Evolutionary conservation across 2,329 filamentous ascomycete species (phyloP).

Genomic region (Fusarium pininemorale): DNA sequence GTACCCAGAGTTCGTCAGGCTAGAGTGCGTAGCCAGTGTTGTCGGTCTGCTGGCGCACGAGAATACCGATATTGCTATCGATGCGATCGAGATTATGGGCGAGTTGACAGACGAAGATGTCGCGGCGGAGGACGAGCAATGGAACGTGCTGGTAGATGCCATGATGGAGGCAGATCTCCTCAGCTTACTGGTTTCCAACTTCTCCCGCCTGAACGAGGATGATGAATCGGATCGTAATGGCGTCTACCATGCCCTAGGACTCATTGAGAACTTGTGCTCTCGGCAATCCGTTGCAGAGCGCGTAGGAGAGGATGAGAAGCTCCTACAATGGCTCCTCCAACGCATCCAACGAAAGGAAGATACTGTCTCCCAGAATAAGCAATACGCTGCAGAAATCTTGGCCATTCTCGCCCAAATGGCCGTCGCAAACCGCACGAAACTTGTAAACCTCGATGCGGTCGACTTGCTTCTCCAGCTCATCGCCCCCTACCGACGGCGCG

Average conservation of each 20-base stretch:
- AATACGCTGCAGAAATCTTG: conserved; percentile 91
- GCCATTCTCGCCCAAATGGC: conserved; percentile 88
- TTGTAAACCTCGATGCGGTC: conserved; percentile 75
- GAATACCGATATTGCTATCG: conserved; percentile 96
- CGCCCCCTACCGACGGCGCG: conserved; percentile 83
- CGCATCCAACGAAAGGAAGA: conserved; percentile 76
- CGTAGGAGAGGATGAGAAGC: conserved; percentile 72
- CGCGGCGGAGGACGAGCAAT: conserved; percentile 79
- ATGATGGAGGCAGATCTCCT: conserved; percentile 75
- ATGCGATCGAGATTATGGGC: conserved; percentile 85
- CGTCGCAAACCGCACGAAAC: conserved; percentile 67
- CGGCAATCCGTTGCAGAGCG: conserved; percentile 73
- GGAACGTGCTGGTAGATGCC: conserved; percentile 77
- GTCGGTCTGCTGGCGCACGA: conserved; percentile 90
- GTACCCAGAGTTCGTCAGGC: conserved; percentile 80
- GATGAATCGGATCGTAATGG: conserved; percentile 78
- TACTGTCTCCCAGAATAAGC: conserved; percentile 86
- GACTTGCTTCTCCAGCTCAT: conserved; percentile 85
- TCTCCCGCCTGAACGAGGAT: conserved; percentile 81
- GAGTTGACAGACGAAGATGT: conserved; percentile 96
- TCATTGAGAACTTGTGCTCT: conserved; percentile 88
- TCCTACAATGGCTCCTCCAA: conserved; percentile 80
- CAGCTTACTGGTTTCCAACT: conserved; percentile 78
- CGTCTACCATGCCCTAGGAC: conserved; percentile 83
- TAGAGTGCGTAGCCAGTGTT: conserved; percentile 77